Evolutionary conservation across 768 basidiomycete species (phyloP).

Genomic region (Leccinellum luteum): DNA sequence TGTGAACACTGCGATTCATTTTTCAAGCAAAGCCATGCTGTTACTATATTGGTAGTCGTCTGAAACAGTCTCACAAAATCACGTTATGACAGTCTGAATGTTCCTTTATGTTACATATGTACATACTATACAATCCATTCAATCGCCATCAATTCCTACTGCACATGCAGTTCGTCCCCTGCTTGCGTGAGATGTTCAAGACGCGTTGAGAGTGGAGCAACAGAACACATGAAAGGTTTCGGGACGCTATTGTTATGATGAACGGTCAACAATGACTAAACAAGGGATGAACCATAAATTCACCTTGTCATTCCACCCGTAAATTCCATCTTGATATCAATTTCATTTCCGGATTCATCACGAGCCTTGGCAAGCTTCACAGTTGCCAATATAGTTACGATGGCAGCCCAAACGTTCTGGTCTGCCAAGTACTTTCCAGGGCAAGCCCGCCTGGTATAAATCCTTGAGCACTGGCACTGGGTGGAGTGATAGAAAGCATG

Average conservation of each 20-base stretch:
- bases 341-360: constrained; percentile 30
- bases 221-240: constrained; percentile 22
- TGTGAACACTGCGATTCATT: neutral
- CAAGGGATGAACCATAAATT: neutral
- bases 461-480: neutral
- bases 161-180: neutral
- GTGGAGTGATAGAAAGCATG: neutral
- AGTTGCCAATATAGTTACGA: constrained; percentile 32
- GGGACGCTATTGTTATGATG: constrained; percentile 15
- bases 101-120: neutral
- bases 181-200: constrained; percentile 12
- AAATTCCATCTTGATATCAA: constrained; percentile 25
- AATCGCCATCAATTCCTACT: neutral
- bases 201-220: constrained; percentile 12
- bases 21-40: neutral
- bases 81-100: neutral
- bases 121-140: neutral
- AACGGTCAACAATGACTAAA: neutral
- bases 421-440: constrained; percentile 35
- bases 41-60: too few species aligned
- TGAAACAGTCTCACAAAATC: neutral
- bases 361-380: constrained; percentile 25
- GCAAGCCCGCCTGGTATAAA: constrained; percentile 27
- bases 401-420: constrained; percentile 31
- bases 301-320: constrained; percentile 21